Percentiles rank a stretch among this genome's conserved stretches.
Conservation (phyloP, 345 rosid genomes). For the Physaria fendleri region DNA sequence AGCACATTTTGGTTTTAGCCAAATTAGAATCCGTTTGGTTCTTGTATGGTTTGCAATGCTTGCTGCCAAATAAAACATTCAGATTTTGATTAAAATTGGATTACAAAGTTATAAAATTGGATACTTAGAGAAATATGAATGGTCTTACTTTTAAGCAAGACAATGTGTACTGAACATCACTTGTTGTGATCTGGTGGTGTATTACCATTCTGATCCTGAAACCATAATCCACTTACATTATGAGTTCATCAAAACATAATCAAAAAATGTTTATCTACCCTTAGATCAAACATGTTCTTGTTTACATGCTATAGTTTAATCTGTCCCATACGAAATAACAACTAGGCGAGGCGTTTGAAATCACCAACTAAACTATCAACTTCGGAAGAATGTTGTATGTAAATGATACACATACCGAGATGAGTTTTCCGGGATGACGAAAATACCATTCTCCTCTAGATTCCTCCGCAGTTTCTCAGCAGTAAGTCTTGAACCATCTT, state of each 20-base stretch:
- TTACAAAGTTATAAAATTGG: no score
- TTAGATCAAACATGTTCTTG: no score
- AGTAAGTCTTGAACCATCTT: constrained; percentile 41
- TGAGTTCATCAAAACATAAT: no score
- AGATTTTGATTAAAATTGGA: background rate
- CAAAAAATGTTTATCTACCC: no score
- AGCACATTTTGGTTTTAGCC: background rate
- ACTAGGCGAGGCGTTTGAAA: no score
- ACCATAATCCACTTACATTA: background rate
- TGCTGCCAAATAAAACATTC: constrained; percentile 21
- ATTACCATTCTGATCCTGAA: constrained; percentile 73
- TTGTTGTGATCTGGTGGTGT: constrained; percentile 76
- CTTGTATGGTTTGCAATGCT: constrained; percentile 20
- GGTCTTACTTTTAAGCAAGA: constrained; percentile 64
- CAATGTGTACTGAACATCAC: constrained; percentile 66
- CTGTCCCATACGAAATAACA: no score
- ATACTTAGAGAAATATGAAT: background rate
- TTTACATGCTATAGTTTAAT: no score
- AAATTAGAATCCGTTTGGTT: constrained; percentile 14
- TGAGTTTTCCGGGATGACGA: constrained; percentile 48
- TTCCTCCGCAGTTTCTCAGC: constrained; percentile 51
- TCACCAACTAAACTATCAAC: no score
- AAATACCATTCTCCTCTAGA: constrained; percentile 63
- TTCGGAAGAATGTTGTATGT: no score
- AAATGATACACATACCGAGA: no score